phyloP scores from a whole-genome alignment of 1,284 basidiomycete genomes.

The Ceratobasidium sp. region DNA sequence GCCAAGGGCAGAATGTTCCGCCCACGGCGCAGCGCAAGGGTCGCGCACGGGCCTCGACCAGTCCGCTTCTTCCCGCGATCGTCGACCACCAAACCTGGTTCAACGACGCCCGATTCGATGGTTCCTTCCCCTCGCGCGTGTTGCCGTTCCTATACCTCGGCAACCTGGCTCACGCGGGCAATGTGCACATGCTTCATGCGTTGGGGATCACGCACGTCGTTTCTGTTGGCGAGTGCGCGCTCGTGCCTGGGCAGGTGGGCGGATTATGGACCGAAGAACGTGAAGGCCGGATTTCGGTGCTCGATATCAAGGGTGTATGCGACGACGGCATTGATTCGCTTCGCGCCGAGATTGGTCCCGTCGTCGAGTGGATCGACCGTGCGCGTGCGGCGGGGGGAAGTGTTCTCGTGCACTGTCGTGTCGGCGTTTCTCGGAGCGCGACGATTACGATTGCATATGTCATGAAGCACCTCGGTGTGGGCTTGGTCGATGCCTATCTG shows the following conservation, averaged over 20 bases:
- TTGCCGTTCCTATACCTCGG: constrained; percentile 95
- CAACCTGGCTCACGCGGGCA: constrained; percentile 93
- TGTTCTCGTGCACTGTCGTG: constrained; percentile 94
- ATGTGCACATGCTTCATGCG: constrained; percentile 93
- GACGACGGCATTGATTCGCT: constrained; percentile 97
- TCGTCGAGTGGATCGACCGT: constrained; percentile 92
- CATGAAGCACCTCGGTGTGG: constrained; percentile 89
- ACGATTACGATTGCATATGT: constrained; percentile 97
- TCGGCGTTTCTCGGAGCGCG: constrained; percentile 92
- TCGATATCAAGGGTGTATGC: constrained; percentile 87
- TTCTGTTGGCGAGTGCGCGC: constrained; percentile 92
- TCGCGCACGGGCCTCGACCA: constrained; percentile 72
- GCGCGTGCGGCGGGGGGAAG: constrained; percentile 83
- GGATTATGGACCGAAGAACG: constrained; percentile 87
- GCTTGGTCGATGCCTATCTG: constrained; percentile 91
- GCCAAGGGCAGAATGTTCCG: not conserved
- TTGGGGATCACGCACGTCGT: constrained; percentile 98
- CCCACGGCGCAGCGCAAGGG: constrained; percentile 41
- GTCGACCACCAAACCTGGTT: constrained; percentile 88
- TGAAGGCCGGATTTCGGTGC: constrained; percentile 85
- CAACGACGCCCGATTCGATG: constrained; percentile 89
- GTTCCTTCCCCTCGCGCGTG: constrained; percentile 93
- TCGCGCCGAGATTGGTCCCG: constrained; percentile 82
- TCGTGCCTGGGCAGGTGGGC: constrained; percentile 65
- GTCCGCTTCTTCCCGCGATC: constrained; percentile 65